Percentiles rank a stretch among this genome's conserved stretches.
Conservation (phyloP, 2,329 filamentous ascomycete genomes). For the Xylariaceae sp. region DNA sequence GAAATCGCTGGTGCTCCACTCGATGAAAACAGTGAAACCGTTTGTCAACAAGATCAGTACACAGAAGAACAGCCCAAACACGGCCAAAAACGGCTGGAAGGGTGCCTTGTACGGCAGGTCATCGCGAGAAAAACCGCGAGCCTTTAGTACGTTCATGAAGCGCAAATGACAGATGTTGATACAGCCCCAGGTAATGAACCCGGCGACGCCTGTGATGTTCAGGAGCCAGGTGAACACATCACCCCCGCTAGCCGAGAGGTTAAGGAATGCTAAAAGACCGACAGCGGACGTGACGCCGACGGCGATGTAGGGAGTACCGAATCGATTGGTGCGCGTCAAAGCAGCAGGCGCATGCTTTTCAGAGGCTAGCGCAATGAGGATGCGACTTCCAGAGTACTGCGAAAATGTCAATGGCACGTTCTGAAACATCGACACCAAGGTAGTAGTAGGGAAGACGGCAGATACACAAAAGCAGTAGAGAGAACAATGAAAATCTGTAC, state of each 20-base stretch:
- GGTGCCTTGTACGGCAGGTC: constrained; percentile 58
- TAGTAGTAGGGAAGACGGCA: too few species aligned
- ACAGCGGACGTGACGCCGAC: constrained; percentile 54
- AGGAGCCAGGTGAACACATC: constrained; percentile 69
- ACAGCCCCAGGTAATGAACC: constrained; percentile 67
- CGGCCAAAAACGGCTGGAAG: constrained; percentile 60
- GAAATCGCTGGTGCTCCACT: constrained; percentile 57
- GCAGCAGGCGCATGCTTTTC: constrained; percentile 59
- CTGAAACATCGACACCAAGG: too few species aligned
- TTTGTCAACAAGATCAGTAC: constrained; percentile 61
- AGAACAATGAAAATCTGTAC: too few species aligned
- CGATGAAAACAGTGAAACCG: constrained; percentile 65
- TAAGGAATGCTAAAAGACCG: constrained; percentile 64
- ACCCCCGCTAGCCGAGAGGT: constrained; percentile 53
- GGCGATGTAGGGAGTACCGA: constrained; percentile 59
- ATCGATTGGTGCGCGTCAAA: constrained; percentile 54
- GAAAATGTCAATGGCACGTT: too few species aligned
- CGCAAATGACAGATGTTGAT: constrained; percentile 61
- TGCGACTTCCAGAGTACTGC: constrained; percentile 67
- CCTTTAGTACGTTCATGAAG: constrained; percentile 57
- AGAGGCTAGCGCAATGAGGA: constrained; percentile 61
- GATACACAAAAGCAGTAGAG: too few species aligned
- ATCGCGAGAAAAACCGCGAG: constrained; percentile 53
- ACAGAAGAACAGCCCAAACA: constrained; percentile 63
- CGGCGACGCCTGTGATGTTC: constrained; percentile 65